A percentile compares a stretch with the other conserved stretches of the same genome.
Conservation (phyloP, 176 grass and related monocot species). For the Ensete ventricosum region DNA sequence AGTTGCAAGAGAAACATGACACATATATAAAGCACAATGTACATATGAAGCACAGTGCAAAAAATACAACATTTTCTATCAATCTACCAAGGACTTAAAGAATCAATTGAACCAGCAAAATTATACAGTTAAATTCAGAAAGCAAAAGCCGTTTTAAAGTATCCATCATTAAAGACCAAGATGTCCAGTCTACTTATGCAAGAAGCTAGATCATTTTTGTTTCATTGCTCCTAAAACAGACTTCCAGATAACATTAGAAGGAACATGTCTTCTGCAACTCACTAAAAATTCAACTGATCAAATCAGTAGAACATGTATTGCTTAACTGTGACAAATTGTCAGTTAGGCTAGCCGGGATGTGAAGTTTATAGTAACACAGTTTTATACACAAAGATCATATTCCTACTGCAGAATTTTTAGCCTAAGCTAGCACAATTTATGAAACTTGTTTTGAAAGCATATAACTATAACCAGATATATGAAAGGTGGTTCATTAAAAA, state of each 20-base stretch:
- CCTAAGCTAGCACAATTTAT: too few relatives aligned
- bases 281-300: not conserved
- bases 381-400: too few relatives aligned
- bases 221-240: not conserved
- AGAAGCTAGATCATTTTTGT: not conserved
- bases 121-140: too few relatives aligned
- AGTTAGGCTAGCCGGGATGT: not conserved
- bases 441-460: too few relatives aligned
- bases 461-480: too few relatives aligned
- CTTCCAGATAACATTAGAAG: constrained; percentile 1
- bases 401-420: too few relatives aligned
- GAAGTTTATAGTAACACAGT: too few relatives aligned
- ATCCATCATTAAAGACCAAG: not conserved
- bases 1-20: not conserved
- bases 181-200: not conserved
- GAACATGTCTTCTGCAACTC: not conserved
- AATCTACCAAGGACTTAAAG: too few relatives aligned
- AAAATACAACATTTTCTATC: not conserved
- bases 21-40: too few relatives aligned
- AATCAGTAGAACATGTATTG: not conserved
- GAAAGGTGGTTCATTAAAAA: too few relatives aligned
- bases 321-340: not conserved
- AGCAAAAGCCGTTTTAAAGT: too few relatives aligned
- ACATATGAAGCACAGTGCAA: not conserved
- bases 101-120: too few relatives aligned